A percentile compares a stretch with the other conserved stretches of the same genome.
These are phyloP conservation scores for Erythrophleum fordii DNA, from an alignment of 306 rosid genomes.

Conservation along the genomic window DNA sequence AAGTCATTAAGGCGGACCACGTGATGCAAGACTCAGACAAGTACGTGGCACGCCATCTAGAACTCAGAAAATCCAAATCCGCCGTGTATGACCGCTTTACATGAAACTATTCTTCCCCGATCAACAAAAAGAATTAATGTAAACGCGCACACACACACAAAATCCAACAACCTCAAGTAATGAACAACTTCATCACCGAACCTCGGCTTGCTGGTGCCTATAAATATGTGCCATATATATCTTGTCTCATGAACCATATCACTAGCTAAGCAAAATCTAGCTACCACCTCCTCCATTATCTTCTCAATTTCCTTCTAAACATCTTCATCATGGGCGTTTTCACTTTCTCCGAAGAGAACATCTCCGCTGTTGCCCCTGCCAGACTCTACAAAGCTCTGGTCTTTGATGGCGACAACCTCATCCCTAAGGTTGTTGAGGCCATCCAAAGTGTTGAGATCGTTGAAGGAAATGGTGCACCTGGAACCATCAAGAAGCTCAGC, in stretches of 20 bases:
- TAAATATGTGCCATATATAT: neutral
- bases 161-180: neutral
- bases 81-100: too few species aligned
- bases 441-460: conserved; percentile 29
- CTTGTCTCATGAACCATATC: neutral
- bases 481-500: conserved; percentile 47
- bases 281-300: neutral
- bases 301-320: neutral
- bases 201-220: neutral
- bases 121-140: too few species aligned
- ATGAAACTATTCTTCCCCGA: too few species aligned
- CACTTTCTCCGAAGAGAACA: conserved; percentile 11
- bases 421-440: conserved; percentile 20
- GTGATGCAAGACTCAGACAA: too few species aligned
- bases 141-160: too few species aligned
- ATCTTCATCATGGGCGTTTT: conserved; percentile 23
- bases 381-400: conserved; percentile 30
- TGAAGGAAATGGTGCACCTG: conserved; percentile 53
- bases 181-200: neutral
- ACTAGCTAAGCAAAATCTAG: neutral
- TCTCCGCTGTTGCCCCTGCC: neutral
- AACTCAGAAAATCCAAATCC: too few species aligned
- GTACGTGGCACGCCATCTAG: too few species aligned
- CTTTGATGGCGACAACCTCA: conserved; percentile 26
- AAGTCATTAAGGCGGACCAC: too few species aligned